phyloP scores from a whole-genome alignment of 345 rosid species.

The Citrus unshiu region DNA sequence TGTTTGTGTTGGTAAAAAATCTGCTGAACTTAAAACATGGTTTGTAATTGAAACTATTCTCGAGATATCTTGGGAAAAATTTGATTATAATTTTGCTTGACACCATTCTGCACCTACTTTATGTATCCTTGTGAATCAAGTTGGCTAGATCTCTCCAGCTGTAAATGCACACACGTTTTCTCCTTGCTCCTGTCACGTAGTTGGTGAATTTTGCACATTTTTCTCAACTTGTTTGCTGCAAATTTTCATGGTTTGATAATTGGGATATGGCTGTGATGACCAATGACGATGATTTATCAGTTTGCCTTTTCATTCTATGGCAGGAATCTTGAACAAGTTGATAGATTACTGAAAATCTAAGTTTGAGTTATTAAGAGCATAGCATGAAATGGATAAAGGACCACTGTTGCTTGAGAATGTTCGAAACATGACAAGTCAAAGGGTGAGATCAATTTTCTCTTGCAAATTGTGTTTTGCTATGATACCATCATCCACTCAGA shows the following conservation, averaged over 20 bases:
- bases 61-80: background rate
- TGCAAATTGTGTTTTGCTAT: background rate
- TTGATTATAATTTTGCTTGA: background rate
- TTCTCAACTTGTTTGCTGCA: background rate
- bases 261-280: background rate
- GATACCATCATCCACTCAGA: background rate
- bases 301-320: background rate
- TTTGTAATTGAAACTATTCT: background rate
- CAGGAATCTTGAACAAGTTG: constrained; percentile 6
- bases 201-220: background rate
- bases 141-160: background rate
- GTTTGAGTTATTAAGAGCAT: constrained; percentile 18
- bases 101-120: background rate
- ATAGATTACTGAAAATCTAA: background rate
- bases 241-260: background rate
- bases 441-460: constrained; percentile 25
- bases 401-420: constrained; percentile 24
- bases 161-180: background rate
- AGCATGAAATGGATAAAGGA: constrained; percentile 34
- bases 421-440: constrained; percentile 31
- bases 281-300: background rate
- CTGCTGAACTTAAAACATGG: background rate
- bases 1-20: background rate
- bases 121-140: background rate
- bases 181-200: background rate